Base-by-base conservation (phyloP, 2,329 filamentous ascomycete genomes). In the Xylaria multiplex region DNA sequence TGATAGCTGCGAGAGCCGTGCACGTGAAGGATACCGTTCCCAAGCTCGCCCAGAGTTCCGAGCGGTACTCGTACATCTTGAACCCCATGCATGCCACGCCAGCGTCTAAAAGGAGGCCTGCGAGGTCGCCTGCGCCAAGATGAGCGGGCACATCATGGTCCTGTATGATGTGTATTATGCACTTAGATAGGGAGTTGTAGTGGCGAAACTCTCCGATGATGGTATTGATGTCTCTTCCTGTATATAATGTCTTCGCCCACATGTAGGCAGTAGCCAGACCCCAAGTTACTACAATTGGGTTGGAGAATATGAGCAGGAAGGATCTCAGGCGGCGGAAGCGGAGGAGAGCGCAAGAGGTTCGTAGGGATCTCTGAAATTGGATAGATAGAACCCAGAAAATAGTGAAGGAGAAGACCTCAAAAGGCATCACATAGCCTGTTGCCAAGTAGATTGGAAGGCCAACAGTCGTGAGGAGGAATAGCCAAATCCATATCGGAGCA, bases 61-160 rank as follows among this genome's bases (percentile, higher is more conserved):
- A 66, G 22, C 76, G 73, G 62, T 77, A 74, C 58, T 78, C 76
- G 65, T 75, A 78, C 73, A 78, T 77, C 66, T 78, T 78, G 66
- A 77, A 72, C 0, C 76, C 75, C 63, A 77, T 65, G 42, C 72
- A 75, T 27, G 74, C 70, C 35, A 78, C 76, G 9, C 76, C 76
- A 5, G 76, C 75, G 35, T 78, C 76, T 8, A 78, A 62, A 9
- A 78, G 60, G 1, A 72, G 67, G 8, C 67, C 65, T 8, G 74
- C 71, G 7, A 77, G 62, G 50, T 77, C 76, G 19, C 76, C 76
- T 6, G 75, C 74, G 2, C 76, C 76, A 14, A 78, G 67, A 43
- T 76, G 65, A 5, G 52, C 58, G 1, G 54, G 45, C 2, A 72
- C 6, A 37, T 66, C 55, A 24, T 62, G 55, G 13, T 70, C 69